These are phyloP conservation scores for Microbotryum intermedium DNA, from an alignment of 1,284 basidiomycete species.

Conservation along the genomic window DNA sequence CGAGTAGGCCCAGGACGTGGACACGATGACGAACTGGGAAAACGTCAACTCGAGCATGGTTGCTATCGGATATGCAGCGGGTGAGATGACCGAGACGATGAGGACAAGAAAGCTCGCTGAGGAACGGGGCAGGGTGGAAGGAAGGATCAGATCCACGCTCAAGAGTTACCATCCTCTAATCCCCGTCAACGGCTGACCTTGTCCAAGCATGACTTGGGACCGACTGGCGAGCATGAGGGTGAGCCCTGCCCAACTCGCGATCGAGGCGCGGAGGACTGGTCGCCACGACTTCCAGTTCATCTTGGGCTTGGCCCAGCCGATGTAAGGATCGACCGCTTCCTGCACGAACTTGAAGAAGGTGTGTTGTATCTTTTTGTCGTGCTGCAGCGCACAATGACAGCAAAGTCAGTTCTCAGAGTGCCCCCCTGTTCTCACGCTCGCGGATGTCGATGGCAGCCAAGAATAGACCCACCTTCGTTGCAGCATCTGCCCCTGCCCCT, in stretches of 20 bases:
- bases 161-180: background rate
- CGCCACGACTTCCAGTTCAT: constrained; percentile 25
- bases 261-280: constrained; percentile 12
- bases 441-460: too few relatives aligned
- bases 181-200: background rate
- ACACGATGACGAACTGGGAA: constrained; percentile 22
- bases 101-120: constrained; percentile 24
- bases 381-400: too few relatives aligned
- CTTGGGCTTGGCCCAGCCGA: constrained; percentile 20
- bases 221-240: background rate
- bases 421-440: too few relatives aligned
- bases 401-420: too few relatives aligned
- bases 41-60: constrained; percentile 14
- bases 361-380: too few relatives aligned
- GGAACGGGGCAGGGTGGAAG: too few relatives aligned
- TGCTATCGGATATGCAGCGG: constrained; percentile 18
- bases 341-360: too few relatives aligned
- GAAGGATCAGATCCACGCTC: constrained; percentile 10
- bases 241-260: constrained; percentile 26
- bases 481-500: too few relatives aligned
- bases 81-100: constrained; percentile 18
- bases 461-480: too few relatives aligned
- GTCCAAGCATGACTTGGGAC: background rate
- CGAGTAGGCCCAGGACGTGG: constrained; percentile 13
- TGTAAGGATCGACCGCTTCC: too few relatives aligned